Evolutionary conservation across 495 filamentous ascomycete genomes (phyloP).

Genomic region (Aspergillus egyptiacus): DNA sequence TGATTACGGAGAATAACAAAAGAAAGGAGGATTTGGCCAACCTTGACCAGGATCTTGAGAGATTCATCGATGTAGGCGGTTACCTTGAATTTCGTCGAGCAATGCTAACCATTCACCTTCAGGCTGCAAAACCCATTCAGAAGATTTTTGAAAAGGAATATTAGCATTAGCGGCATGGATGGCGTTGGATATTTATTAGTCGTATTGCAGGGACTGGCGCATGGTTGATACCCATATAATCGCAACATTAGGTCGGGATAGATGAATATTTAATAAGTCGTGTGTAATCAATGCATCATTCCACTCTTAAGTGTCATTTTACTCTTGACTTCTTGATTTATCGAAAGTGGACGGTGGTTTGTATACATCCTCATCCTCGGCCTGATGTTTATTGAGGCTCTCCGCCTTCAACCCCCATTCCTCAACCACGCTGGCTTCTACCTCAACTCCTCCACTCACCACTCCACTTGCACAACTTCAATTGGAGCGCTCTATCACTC

Average conservation of each 20-base stretch:
- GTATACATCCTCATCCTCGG: not conserved
- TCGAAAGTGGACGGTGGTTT: no score
- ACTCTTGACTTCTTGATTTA: no score
- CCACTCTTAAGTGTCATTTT: no score
- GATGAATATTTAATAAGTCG: no score
- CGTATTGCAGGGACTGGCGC: not conserved
- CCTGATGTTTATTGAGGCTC: not conserved
- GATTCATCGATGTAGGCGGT: constrained; percentile 72
- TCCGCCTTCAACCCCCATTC: constrained; percentile 7
- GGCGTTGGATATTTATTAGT: constrained; percentile 9
- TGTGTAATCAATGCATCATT: no score
- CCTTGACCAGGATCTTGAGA: constrained; percentile 82
- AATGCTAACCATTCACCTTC: constrained; percentile 6
- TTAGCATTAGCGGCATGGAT: constrained; percentile 21
- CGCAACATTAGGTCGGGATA: no score
- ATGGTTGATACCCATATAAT: not conserved
- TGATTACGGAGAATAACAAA: constrained; percentile 93
- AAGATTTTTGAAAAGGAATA: constrained; percentile 74
- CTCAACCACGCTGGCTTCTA: constrained; percentile 1
- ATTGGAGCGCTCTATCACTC: not conserved
- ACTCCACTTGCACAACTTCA: not conserved
- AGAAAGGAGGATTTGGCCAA: constrained; percentile 86
- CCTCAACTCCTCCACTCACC: not conserved
- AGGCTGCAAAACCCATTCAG: constrained; percentile 82
- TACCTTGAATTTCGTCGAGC: not conserved